Conservation (phyloP, 495 filamentous ascomycete species). For the Penicilliopsis zonata region DNA sequence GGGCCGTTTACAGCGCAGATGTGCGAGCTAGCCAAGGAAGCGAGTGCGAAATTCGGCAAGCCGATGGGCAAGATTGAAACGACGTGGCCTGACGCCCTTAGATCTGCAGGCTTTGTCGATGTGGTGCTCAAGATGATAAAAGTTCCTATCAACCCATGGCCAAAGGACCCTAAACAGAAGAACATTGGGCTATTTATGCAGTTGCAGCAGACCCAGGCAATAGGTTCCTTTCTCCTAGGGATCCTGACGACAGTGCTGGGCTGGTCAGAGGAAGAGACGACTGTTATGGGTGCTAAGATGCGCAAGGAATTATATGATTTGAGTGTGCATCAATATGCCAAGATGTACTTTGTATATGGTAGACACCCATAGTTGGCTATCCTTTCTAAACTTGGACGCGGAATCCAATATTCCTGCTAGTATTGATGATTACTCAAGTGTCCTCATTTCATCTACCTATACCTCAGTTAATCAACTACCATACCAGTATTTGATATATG, state of each 20-base stretch:
- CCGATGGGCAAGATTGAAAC: slow-evolving; percentile 21
- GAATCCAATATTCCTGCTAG: no score
- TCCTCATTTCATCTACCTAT: no score
- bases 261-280: slow-evolving; percentile 37
- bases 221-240: slow-evolving; percentile 36
- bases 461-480: no score
- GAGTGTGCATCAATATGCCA: slow-evolving; percentile 32
- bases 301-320: slow-evolving; percentile 39
- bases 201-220: slow-evolving; percentile 33
- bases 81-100: slow-evolving; percentile 7
- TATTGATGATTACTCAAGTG: no score
- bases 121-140: slow-evolving; percentile 10
- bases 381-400: no score
- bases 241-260: slow-evolving; percentile 43
- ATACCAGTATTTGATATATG: no score
- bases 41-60: slow-evolving; percentile 8
- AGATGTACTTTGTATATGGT: slow-evolving; percentile 26
- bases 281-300: slow-evolving; percentile 39
- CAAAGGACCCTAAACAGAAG: slow-evolving; percentile 8
- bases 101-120: slow-evolving; percentile 4
- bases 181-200: slow-evolving; percentile 23
- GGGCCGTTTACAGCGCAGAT: slow-evolving; percentile 4
- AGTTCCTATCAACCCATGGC: slow-evolving; percentile 10
- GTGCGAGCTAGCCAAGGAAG: slow-evolving; percentile 3
- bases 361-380: no score